Base-by-base conservation (phyloP, 2,329 filamentous ascomycete species). In the Diaporthe ilicicola region DNA sequence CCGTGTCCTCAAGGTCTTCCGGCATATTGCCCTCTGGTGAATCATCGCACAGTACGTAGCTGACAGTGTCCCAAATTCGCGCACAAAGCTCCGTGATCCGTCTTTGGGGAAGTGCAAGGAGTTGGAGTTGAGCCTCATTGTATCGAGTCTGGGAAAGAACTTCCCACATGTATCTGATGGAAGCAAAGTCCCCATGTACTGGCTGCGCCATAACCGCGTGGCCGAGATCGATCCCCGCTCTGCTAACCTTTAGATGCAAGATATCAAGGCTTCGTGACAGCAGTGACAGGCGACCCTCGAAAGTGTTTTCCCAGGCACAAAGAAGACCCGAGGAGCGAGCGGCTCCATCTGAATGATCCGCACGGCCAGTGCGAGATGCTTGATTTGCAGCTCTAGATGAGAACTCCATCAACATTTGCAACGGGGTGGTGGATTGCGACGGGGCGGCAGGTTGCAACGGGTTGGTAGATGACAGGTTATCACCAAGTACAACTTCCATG, bases 261-360 rank as follows among this genome's bases (percentile, higher is more conserved):
- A 87, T 87, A 7, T 81, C 79, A 1, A 94, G 78, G 0, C 95
- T 83, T 2, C 80, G 81, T 32, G 86, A 82, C 1, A 94, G 82
- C 13, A 95, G 83, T 0, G 76, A 78, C 5, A 87, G 73, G 13
- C 83, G 85, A 13, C 81, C 79, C 3, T 84, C 77, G n/a, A 81
- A 78, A 1, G 79, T 80, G 22, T 78, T 77, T 17, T 88, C 83
- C 78, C 90, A 89, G 50, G 84, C 84, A 77, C 91, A 93, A 4
- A 94, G 80, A 19, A 97, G 82, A 50, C 93, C 90, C 72, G 92
- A 92, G 3, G 92, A 86, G 67, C 94, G 90, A 42, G 95, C 95
- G 59, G 96, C 91, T 12, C 95, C 95, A 81, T 99, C 95, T 1
- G 95, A 94, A 79, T 97, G 94, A 78, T 98, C 95, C 15, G 94